phyloP scores from a whole-genome alignment of 768 basidiomycete genomes.

The Butyriboletus loyo region DNA sequence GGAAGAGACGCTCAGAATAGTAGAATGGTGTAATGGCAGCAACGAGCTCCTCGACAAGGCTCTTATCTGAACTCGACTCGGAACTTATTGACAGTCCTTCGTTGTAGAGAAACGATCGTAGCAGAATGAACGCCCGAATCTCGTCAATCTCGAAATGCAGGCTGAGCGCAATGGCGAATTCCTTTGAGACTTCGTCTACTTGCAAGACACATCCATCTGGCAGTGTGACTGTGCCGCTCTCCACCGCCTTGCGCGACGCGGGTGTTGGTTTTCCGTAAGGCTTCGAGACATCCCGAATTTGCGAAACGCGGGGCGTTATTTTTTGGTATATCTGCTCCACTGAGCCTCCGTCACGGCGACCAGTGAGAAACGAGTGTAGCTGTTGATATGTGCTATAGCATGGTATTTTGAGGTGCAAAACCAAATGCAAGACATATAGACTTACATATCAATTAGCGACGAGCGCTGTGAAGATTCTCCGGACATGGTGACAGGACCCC shows the following conservation, averaged over 20 bases:
- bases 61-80: conserved; percentile 42
- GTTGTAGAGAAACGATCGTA: conserved; percentile 78
- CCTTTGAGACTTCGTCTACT: conserved; percentile 69
- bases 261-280: conserved; percentile 71
- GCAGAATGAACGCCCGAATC: conserved; percentile 68
- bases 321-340: conserved; percentile 58
- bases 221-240: conserved; percentile 67
- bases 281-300: conserved; percentile 53
- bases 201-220: conserved; percentile 58
- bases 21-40: conserved; percentile 79
- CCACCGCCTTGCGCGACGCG: conserved; percentile 63
- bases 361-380: conserved; percentile 57
- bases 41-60: conserved; percentile 37
- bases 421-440: neutral
- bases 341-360: conserved; percentile 55
- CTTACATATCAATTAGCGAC: conserved; percentile 66
- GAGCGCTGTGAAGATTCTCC: conserved; percentile 57
- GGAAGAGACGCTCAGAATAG: conserved; percentile 71
- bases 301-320: conserved; percentile 53
- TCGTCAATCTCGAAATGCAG: conserved; percentile 73
- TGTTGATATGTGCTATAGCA: conserved; percentile 57
- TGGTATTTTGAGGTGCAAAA: conserved; percentile 1
- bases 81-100: conserved; percentile 59
- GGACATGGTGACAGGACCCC: conserved; percentile 32
- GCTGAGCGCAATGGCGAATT: conserved; percentile 70